These are phyloP conservation scores for Zea luxurians DNA, from an alignment of 176 grass and related monocot species.

Conservation along the genomic window DNA sequence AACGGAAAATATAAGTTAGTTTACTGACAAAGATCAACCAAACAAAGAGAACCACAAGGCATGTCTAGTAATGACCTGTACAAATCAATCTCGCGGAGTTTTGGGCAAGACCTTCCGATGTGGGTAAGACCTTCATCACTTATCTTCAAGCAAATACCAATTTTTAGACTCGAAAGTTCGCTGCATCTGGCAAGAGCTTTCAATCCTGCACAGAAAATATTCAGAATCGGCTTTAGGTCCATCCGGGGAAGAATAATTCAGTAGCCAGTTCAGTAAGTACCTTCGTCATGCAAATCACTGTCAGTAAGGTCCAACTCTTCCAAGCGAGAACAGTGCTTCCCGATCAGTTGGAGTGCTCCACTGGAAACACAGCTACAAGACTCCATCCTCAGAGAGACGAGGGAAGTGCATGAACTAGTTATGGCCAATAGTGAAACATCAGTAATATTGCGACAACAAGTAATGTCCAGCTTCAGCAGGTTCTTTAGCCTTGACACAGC, in stretches of 20 bases:
- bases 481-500: conserved; percentile 59
- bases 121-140: conserved; percentile 71
- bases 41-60: background rate
- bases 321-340: conserved; percentile 50
- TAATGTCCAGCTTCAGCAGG: conserved; percentile 69
- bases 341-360: conserved; percentile 63
- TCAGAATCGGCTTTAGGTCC: background rate
- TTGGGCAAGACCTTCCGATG: conserved; percentile 57
- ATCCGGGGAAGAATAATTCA: background rate
- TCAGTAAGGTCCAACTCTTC: conserved; percentile 82
- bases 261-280: conserved; percentile 42
- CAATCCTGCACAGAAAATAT: conserved; percentile 54
- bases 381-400: conserved; percentile 82
- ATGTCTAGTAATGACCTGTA: conserved; percentile 50
- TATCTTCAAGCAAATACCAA: conserved; percentile 83
- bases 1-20: conserved; percentile 36
- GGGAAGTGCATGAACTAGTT: conserved; percentile 60
- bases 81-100: conserved; percentile 78
- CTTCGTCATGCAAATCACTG: conserved; percentile 84
- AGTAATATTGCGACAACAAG: conserved; percentile 66
- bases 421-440: conserved; percentile 57
- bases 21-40: background rate
- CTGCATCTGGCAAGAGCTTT: conserved; percentile 61
- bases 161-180: conserved; percentile 70
- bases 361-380: conserved; percentile 64